Evolutionary conservation across 2,329 filamentous ascomycete species (phyloP).

Genomic region (Exophiala sp.): DNA sequence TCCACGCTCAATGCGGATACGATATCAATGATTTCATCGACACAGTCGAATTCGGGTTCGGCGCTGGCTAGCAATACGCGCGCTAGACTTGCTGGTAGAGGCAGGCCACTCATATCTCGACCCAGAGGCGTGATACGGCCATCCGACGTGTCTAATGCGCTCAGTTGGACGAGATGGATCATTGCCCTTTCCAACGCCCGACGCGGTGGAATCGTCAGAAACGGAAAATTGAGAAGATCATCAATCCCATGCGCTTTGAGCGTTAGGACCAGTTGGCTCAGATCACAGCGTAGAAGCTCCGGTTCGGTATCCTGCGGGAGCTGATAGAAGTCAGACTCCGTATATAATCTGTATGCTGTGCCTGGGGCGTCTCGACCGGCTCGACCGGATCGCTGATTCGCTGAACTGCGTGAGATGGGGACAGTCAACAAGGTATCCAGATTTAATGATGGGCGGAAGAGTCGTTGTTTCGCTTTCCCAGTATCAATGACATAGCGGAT

Average conservation of each 20-base stretch:
- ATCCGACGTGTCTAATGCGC: conserved; percentile 60
- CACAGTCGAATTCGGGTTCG: conserved; percentile 62
- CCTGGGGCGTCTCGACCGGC: conserved; percentile 88
- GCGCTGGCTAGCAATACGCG: conserved; percentile 77
- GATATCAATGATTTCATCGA: conserved; percentile 80
- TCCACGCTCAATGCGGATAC: conserved; percentile 62
- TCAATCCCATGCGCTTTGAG: conserved; percentile 89
- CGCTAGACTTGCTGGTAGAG: conserved; percentile 72
- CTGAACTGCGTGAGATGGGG: conserved; percentile 86
- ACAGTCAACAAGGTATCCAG: conserved; percentile 88
- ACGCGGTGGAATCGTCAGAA: conserved; percentile 72
- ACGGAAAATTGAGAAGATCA: conserved; percentile 73
- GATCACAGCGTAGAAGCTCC: conserved; percentile 85
- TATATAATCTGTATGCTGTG: conserved; percentile 85
- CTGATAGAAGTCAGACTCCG: conserved; percentile 64
- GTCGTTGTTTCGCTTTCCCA: conserved; percentile 90
- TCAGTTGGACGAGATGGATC: conserved; percentile 70
- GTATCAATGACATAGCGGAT: conserved; percentile 88
- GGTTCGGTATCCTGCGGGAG: conserved; percentile 71
- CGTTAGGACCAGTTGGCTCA: conserved; percentile 76
- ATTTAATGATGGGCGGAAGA: conserved; percentile 75
- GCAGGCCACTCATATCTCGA: conserved; percentile 71
- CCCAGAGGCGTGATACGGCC: conserved; percentile 70
- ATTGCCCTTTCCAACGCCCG: conserved; percentile 77
- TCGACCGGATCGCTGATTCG: conserved; percentile 83